Evolutionary conservation across 768 basidiomycete species (phyloP).

Genomic region (Mycena belliarum): DNA sequence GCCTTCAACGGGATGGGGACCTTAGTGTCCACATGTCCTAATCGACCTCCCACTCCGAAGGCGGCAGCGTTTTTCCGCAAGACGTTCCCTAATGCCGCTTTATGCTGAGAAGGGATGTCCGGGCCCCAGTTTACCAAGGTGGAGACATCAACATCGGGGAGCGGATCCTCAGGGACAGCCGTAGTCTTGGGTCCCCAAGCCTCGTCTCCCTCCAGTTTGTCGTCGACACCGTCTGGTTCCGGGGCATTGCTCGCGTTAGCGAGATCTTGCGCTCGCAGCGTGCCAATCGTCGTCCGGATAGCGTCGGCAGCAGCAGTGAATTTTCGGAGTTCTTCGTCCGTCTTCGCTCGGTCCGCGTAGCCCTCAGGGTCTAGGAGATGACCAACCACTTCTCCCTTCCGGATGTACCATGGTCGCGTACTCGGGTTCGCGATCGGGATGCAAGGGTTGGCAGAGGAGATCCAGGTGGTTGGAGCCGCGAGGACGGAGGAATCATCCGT

Average conservation of each 20-base stretch:
- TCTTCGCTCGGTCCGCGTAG: too few species aligned
- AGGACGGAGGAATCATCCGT: not conserved
- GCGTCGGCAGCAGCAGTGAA: too few species aligned
- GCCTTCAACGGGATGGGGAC: conserved; percentile 14
- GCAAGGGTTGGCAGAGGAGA: not conserved
- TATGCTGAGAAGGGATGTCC: conserved; percentile 14
- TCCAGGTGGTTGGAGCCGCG: not conserved
- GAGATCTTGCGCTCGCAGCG: not conserved
- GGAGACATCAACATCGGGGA: not conserved
- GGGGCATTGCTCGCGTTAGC: not conserved
- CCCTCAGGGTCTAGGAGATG: too few species aligned
- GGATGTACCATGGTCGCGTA: not conserved
- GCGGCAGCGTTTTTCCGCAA: conserved; percentile 13
- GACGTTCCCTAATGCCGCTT: not conserved
- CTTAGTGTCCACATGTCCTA: conserved; percentile 17
- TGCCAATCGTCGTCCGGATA: not conserved
- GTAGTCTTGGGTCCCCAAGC: conserved; percentile 27
- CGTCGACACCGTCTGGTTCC: not conserved
- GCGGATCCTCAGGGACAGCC: conserved; percentile 17
- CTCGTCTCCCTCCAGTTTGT: not conserved
- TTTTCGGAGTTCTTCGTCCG: too few species aligned
- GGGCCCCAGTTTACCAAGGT: conserved; percentile 21
- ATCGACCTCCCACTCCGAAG: conserved; percentile 24
- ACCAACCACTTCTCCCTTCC: not conserved
- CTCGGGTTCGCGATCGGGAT: not conserved